A percentile compares a stretch with the other conserved stretches of the same genome.
These are phyloP conservation scores for Wickerhamiella brachini DNA, from an alignment of 805 yeast genomes.

Conservation along the genomic window DNA sequence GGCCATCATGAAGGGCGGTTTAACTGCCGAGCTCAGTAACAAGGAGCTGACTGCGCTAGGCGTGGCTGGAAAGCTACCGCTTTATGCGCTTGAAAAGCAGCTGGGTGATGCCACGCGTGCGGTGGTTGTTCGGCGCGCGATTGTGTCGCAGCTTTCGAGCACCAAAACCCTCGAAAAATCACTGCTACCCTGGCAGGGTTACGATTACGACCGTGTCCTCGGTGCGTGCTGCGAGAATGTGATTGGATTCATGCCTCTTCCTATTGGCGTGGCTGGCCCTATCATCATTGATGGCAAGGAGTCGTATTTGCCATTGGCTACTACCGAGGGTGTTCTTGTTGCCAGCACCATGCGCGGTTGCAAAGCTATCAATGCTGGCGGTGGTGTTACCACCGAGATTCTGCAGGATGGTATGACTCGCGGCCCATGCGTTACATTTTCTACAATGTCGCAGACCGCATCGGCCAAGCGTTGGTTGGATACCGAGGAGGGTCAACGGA, in stretches of 20 bases:
- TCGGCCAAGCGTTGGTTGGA: constrained; percentile 92
- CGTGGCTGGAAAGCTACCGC: constrained; percentile 64
- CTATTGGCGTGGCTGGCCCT: constrained; percentile 98
- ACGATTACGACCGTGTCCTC: constrained; percentile 89
- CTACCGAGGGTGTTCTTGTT: constrained; percentile 96
- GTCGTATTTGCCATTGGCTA: constrained; percentile 94
- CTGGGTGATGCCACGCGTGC: constrained; percentile 83
- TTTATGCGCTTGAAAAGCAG: constrained; percentile 90
- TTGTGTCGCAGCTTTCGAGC: constrained; percentile 71
- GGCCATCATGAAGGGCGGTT: constrained; percentile 53
- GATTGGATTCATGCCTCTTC: constrained; percentile 90
- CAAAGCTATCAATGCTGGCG: constrained; percentile 93
- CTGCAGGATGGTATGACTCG: constrained; percentile 98
- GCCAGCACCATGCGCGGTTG: constrained; percentile 99
- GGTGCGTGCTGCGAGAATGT: constrained; percentile 99
- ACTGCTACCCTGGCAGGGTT: constrained; percentile 64
- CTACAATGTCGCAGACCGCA: constrained; percentile 74
- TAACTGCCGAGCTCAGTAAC: constrained; percentile 48
- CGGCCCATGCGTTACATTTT: constrained; percentile 94
- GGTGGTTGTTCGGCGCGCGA: constrained; percentile 80
- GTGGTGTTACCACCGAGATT: constrained; percentile 84
- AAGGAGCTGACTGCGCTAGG: constrained; percentile 65
- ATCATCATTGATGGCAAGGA: constrained; percentile 77
- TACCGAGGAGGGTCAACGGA: constrained; percentile 80
- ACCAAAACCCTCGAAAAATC: constrained; percentile 65